Base-by-base conservation (phyloP, 805 yeast genomes). In the Saccharomycopsis olivae region DNA sequence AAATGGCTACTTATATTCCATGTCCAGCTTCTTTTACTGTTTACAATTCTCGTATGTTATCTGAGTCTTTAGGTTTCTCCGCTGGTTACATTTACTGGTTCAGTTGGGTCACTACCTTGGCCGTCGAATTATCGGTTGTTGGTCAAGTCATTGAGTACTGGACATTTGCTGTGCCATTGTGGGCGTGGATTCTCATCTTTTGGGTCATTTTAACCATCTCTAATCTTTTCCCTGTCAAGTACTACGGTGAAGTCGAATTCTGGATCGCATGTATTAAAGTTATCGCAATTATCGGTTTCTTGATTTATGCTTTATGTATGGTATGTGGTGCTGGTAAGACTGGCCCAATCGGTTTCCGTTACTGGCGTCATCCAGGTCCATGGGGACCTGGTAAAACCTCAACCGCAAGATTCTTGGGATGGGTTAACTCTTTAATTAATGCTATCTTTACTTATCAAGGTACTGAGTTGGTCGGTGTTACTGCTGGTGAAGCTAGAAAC, bases 1-100 rank as follows among this genome's bases (percentile, higher is more conserved):
- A 78, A 58, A 74, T 78, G 84, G 84, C 84, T 24, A 75, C 83
- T 13, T 75, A 70, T 45, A 73, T 78, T n/a, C 85, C 85, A 2
- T 68, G 74, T 38, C 59, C 75, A 9, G 61, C 71, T 2, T 75
- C 83, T 1, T 75, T 78, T 53, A 70, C 78, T 21, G 77, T 73
- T 39, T 78, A 77, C 54, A 68, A 74, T 23, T 62, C 75, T n/a
- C 61, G 77, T 49, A 78, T 76, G 62, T 54, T 76, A 36, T 73
- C 80, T 5, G 75, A 75, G 11, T 71, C 84, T 5, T 58, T 75
- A 35, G 86, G 85, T 42, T 78, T 77, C 34, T 73, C 84, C 17
- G 73, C 73, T 51, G 81, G 81, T 42, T 76, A 78, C 67, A 66
- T 69, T 61, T 78, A 78, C 58, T 77, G 83, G 81, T 75, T 77